Evolutionary conservation across 805 yeast genomes (phyloP), one percentile per base, ranked within the genome.

Genomic region (Wickerhamomyces pijperi): DNA sequence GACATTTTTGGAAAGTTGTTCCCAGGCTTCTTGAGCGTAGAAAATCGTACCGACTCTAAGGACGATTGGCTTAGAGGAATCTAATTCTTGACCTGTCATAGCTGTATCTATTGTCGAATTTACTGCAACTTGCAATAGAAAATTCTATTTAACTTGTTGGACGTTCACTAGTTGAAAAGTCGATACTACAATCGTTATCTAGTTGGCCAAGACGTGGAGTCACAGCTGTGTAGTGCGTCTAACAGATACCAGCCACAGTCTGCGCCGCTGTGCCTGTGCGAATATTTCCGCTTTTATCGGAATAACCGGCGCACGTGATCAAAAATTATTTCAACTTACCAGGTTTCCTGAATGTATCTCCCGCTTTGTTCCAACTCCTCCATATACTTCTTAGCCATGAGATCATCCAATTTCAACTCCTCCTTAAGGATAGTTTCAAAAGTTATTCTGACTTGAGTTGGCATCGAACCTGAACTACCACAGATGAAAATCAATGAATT

Each of bases 391-490:
- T 68, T 71, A 0, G 85, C 77, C 18, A 58, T 62, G 5, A 65
- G 66, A 4, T 66, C 66, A 8, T 58, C 54, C 32, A 68, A 48
- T 16, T 58, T 58, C 1, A 64, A 68, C 43, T 61, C 57, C 46
- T 73, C 74, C 41, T 63, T 60, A 12, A 83, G 51, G 13, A 83
- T 74, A 14, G 74, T 80, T 29, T 72, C 74, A 20, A 92, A 55
- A 0, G 97, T 90, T n/a, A 82, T 59, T 41, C 95, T 65, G 1
- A 90, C 92, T 59, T 79, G 87, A 18, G 74, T 68, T 1, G 98
- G 98, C 98, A 92, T 92, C 46, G 74, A 74, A 0, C 98, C 97
- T 19, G 94, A 78, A 14, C 95, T 78, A 0, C 99, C 99, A 65
- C 98, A 90, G 5, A 92, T 65, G 54, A 79, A 87, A 5, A 92